Conservation (phyloP, 2,329 filamentous ascomycete genomes). For the Arthrobotrys conoides region DNA sequence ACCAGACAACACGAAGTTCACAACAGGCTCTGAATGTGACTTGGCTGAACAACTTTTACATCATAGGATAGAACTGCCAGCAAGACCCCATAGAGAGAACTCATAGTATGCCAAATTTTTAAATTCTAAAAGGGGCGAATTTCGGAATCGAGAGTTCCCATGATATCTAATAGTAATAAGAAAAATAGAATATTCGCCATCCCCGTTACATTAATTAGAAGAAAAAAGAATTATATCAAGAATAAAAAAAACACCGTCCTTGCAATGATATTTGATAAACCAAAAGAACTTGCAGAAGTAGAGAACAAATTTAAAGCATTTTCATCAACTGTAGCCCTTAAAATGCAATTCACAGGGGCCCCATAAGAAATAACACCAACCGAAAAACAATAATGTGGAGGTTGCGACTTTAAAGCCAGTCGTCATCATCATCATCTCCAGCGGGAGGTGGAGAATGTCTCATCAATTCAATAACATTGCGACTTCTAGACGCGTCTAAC, state of each 20-base stretch:
- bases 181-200: not conserved
- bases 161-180: constrained; percentile 10
- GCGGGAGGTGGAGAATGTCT: constrained; percentile 36
- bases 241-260: constrained; percentile 1
- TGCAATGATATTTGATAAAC: not conserved
- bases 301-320: not conserved
- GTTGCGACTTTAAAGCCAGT: constrained; percentile 35
- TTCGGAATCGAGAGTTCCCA: not conserved
- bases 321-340: not conserved
- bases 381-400: not conserved
- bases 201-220: not conserved
- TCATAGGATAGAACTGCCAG: too few relatives aligned
- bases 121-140: not conserved
- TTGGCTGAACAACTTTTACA: too few relatives aligned
- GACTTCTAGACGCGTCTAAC: constrained; percentile 56
- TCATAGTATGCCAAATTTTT: too few relatives aligned
- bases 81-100: too few relatives aligned
- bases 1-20: too few relatives aligned
- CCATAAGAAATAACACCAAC: not conserved
- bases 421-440: constrained; percentile 46
- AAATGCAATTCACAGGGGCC: not conserved
- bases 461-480: constrained; percentile 54
- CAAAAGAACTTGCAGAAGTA: not conserved
- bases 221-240: not conserved
- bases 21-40: too few relatives aligned